A percentile compares a stretch with the other conserved stretches of the same genome.
These are phyloP conservation scores for Leccinum insigne DNA, from an alignment of 1,284 basidiomycete genomes.

Conservation along the genomic window DNA sequence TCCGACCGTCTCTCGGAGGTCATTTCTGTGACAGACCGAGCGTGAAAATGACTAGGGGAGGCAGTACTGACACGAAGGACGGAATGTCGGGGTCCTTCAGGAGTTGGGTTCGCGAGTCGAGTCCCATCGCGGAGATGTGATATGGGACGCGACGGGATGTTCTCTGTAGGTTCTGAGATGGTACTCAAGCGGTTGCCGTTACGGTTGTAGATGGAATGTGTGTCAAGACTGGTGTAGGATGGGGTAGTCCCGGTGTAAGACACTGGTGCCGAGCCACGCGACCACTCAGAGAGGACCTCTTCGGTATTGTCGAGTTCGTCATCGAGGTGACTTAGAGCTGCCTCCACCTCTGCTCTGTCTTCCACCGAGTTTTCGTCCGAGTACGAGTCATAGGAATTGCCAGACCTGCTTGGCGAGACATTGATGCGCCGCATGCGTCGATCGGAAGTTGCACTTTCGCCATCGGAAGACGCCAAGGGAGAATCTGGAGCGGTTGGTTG, in stretches of 20 bases:
- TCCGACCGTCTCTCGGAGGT: constrained; percentile 39
- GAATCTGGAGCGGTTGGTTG: constrained; percentile 24
- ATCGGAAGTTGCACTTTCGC: constrained; percentile 39
- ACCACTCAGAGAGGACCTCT: constrained; percentile 61
- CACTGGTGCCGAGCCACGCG: constrained; percentile 34
- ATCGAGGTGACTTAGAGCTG: constrained; percentile 61
- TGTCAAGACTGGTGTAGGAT: constrained; percentile 32
- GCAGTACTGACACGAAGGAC: constrained; percentile 26
- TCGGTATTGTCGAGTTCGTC: constrained; percentile 64
- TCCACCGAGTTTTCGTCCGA: constrained; percentile 45
- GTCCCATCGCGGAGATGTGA: constrained; percentile 36
- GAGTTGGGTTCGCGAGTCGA: constrained; percentile 37
- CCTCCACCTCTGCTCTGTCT: constrained; percentile 63
- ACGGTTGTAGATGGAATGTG: constrained; percentile 40
- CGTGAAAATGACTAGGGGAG: constrained; percentile 29
- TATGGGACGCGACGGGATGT: constrained; percentile 42
- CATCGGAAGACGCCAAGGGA: constrained; percentile 39
- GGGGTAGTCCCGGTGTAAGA: constrained; percentile 40
- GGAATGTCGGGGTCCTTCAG: constrained; percentile 45
- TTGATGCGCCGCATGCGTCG: constrained; percentile 41
- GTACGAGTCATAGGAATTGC: constrained; percentile 36
- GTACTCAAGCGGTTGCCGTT: constrained; percentile 48
- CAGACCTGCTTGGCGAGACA: constrained; percentile 38
- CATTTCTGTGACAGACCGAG: constrained; percentile 28
- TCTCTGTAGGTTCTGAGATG: constrained; percentile 63